Percentiles rank a stretch among this genome's conserved stretches.
phyloP scores from a whole-genome alignment of 495 filamentous ascomycete species.

The Clavariopsis aquatica region DNA sequence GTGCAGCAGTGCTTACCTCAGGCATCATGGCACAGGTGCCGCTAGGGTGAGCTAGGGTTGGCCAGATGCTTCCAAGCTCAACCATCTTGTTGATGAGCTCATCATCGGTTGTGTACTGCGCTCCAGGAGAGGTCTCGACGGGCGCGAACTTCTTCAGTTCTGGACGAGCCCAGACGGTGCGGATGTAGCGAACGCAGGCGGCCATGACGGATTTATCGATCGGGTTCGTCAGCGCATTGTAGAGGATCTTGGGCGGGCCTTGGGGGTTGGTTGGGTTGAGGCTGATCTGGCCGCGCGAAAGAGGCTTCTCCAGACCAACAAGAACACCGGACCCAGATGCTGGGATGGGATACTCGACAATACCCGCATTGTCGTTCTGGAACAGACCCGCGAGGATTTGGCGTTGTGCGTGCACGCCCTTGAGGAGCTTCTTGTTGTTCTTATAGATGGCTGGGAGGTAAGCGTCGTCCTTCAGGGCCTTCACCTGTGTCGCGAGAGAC shows the following conservation, averaged over 20 bases:
- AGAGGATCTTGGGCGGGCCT: slow-evolving; percentile 26
- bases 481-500: neutral
- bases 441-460: slow-evolving; percentile 22
- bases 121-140: slow-evolving; percentile 22
- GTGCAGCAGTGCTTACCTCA: slow-evolving; percentile 2
- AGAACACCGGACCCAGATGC: slow-evolving; percentile 5
- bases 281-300: slow-evolving; percentile 19
- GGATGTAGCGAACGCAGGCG: slow-evolving; percentile 13
- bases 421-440: slow-evolving; percentile 20
- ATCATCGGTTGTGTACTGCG: slow-evolving; percentile 18
- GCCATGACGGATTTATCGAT: slow-evolving; percentile 19
- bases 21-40: slow-evolving; percentile 12
- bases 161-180: slow-evolving; percentile 18
- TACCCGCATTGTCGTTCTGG: slow-evolving; percentile 7
- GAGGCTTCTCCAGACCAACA: slow-evolving; percentile 17
- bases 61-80: slow-evolving; percentile 6
- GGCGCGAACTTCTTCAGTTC: slow-evolving; percentile 12
- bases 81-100: slow-evolving; percentile 13
- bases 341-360: slow-evolving; percentile 14
- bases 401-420: slow-evolving; percentile 19
- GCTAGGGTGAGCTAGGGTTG: slow-evolving; percentile 23
- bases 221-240: slow-evolving; percentile 21
- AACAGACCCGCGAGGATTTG: slow-evolving; percentile 11
- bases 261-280: slow-evolving; percentile 22
- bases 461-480: neutral